These are phyloP conservation scores for Isabelozyma rhagii DNA, from an alignment of 805 yeast genomes.

Conservation along the genomic window DNA sequence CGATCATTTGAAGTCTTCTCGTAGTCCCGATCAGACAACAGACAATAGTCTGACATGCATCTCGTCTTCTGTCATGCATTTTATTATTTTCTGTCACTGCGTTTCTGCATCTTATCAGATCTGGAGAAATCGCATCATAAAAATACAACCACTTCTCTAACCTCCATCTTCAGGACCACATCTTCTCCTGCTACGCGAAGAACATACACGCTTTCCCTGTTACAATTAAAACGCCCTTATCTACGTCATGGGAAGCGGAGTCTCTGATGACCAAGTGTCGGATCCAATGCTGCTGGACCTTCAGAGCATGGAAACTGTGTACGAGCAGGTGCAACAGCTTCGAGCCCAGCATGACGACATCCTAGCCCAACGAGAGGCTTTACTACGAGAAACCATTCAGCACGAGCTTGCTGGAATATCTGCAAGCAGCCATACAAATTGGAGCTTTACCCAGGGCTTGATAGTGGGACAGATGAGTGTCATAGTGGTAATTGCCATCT, in stretches of 20 bases:
- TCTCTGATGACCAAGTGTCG: background rate
- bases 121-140: too few species aligned
- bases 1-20: too few species aligned
- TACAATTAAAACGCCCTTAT: background rate
- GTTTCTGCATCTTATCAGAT: too few species aligned
- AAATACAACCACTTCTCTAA: too few species aligned
- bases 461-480: constrained; percentile 73
- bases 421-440: constrained; percentile 13
- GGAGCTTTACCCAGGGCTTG: constrained; percentile 80
- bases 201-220: too few species aligned
- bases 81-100: too few species aligned
- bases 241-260: background rate
- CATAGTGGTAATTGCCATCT: constrained; percentile 56
- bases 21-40: too few species aligned
- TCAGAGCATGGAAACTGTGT: background rate
- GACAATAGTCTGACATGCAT: too few species aligned
- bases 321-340: constrained; percentile 24
- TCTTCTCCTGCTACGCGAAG: too few species aligned
- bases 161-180: too few species aligned
- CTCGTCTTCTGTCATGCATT: too few species aligned
- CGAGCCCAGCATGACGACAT: constrained; percentile 27
- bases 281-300: constrained; percentile 2
- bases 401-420: background rate
- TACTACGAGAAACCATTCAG: constrained; percentile 10
- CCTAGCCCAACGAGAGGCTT: constrained; percentile 21